A percentile compares a stretch with the other conserved stretches of the same genome.
Evolutionary conservation across 2,329 filamentous ascomycete genomes (phyloP).

Genomic region (Keithomyces neogunnii): DNA sequence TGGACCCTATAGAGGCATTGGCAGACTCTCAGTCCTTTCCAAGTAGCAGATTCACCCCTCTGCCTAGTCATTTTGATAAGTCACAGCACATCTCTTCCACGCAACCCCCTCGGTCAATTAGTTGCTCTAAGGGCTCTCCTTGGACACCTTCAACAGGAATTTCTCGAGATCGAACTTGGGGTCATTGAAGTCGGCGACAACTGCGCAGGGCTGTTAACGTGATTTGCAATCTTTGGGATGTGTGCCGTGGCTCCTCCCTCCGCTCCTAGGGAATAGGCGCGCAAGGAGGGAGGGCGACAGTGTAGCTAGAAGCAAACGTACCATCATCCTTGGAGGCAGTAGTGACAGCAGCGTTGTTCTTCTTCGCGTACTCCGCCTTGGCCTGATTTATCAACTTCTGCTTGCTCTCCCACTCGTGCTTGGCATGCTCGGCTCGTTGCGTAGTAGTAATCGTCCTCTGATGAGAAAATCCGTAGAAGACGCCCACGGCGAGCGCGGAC

Average conservation of each 20-base stretch:
- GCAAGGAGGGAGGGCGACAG: neutral
- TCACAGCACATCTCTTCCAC: neutral
- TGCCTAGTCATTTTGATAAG: neutral
- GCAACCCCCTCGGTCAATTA: neutral
- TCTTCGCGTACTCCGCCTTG: slow-evolving; percentile 80
- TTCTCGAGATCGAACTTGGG: slow-evolving; percentile 92
- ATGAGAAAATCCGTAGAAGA: slow-evolving; percentile 95
- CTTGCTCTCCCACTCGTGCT: slow-evolving; percentile 87
- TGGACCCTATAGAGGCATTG: slow-evolving; percentile 1
- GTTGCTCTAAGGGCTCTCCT: slow-evolving; percentile 39
- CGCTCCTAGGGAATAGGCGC: neutral
- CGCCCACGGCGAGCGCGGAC: slow-evolving; percentile 81
- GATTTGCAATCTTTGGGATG: neutral
- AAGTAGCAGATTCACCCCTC: neutral
- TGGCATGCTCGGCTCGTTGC: slow-evolving; percentile 60
- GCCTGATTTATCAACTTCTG: slow-evolving; percentile 85
- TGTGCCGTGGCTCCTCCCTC: too few species aligned
- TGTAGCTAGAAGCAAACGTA: slow-evolving; percentile 12
- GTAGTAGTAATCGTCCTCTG: slow-evolving; percentile 70
- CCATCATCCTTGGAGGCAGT: slow-evolving; percentile 23
- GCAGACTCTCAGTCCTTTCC: slow-evolving; percentile 3
- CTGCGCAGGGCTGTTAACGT: slow-evolving; percentile 13
- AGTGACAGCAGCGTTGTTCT: slow-evolving; percentile 47
- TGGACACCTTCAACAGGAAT: slow-evolving; percentile 57
- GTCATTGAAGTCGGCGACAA: slow-evolving; percentile 59